Base-by-base conservation (phyloP, 164 flowering plant species). In the Vitis cinerea region DNA sequence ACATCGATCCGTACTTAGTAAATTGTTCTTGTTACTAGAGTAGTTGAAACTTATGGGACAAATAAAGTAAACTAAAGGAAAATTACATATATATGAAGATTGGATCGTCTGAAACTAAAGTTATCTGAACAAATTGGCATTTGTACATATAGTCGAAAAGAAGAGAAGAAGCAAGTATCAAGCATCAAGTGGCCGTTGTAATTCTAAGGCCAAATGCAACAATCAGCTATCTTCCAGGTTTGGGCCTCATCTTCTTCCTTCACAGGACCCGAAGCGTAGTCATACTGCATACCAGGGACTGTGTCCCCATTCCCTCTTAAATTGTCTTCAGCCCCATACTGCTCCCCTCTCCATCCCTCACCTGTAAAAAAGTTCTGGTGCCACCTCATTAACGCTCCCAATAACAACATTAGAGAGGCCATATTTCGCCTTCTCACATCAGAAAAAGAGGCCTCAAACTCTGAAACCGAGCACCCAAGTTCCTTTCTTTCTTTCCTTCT, bases 341-440 rank as follows among this genome's bases (percentile, higher is more conserved):
- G 44, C 44, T 37, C 51, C n/a, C 47, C 3, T 31, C 16, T 50
- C 58, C 49, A 9, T 49, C 10, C 7, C 7, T 54, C 13, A 31
- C 16, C 65, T 50, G 17, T 13, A 31, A 15, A 57, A 6, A 66
- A 56, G 48, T 30, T 58, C 50, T 55, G 10, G 23, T 17, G 4
- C 53, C 66, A 10, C 62, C 63, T 69, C 30, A 82, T 27, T 16
- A 82, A 50, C 3, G 78, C 85, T 71, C 68, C 79, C 73, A 80
- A 14, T 27, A 82, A 72, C 65, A 82, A 69, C 31, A 82, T 19
- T 9, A 82, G 61, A 4, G 85, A 82, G 55, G 85, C 82, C 85
- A 79, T 82, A 8, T 57, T n/a, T 52, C 14, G 23, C 17, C 27
- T 37, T 37, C 7, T 37, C 44, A 6, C 44, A 37, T 37, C 44